A percentile compares a stretch with the other conserved stretches of the same genome.
These are phyloP conservation scores for Picea mariana DNA, from an alignment of 83 land plant species.

Conservation along the genomic window DNA sequence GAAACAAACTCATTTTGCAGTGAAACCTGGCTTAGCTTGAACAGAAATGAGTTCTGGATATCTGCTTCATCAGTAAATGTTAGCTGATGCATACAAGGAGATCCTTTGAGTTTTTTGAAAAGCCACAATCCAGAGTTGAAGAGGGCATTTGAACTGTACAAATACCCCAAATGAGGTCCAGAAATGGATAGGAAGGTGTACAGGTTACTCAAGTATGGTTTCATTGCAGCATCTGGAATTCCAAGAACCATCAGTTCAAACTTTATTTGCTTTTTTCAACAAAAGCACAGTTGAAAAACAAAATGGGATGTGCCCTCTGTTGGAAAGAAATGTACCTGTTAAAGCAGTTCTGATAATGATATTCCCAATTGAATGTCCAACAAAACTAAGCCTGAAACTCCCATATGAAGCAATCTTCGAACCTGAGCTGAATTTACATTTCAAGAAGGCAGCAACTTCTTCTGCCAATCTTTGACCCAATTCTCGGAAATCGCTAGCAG, in stretches of 20 bases:
- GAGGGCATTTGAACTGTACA: conserved; percentile 85
- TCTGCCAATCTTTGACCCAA: conserved; percentile 84
- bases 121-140: conserved; percentile 94
- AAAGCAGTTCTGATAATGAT: conserved; percentile 81
- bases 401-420: conserved; percentile 44
- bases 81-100: conserved; percentile 88
- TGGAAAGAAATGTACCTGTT: no score
- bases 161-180: conserved; percentile 89
- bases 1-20: no score
- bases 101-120: conserved; percentile 79
- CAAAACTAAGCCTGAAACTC: conserved; percentile 81
- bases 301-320: no score
- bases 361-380: conserved; percentile 95
- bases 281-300: no score
- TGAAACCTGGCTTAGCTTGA: conserved; percentile 90
- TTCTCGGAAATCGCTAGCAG: conserved; percentile 83
- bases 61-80: conserved; percentile 86
- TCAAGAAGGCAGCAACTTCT: conserved; percentile 71
- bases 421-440: conserved; percentile 63
- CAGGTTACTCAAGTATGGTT: conserved; percentile 62
- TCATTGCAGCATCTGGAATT: no score
- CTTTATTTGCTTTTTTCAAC: no score
- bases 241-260: no score
- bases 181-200: conserved; percentile 81
- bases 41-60: conserved; percentile 70